A percentile compares a stretch with the other conserved stretches of the same genome.
These are phyloP conservation scores for Colletotrichum endophyticum DNA, from an alignment of 2,329 filamentous ascomycete genomes.

Conservation along the genomic window DNA sequence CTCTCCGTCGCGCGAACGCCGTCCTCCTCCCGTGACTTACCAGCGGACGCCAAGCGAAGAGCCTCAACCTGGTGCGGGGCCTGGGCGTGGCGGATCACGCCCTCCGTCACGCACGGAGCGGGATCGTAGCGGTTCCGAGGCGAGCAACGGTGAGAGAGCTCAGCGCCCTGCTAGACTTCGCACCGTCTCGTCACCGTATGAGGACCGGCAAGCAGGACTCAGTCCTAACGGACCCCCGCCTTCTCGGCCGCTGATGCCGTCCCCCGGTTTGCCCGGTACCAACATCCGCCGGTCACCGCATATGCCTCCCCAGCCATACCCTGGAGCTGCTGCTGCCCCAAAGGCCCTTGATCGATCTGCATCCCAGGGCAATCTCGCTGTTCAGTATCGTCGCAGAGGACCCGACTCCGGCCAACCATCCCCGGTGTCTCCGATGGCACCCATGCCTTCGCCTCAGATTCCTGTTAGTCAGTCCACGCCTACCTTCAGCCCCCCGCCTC, in stretches of 20 bases:
- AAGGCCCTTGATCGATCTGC: conserved; percentile 30
- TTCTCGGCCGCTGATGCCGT: conserved; percentile 40
- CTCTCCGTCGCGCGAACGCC: conserved; percentile 48
- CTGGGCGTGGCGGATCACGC: conserved; percentile 29
- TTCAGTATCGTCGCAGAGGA: conserved; percentile 32
- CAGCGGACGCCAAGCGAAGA: conserved; percentile 51
- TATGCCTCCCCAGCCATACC: conserved; percentile 49
- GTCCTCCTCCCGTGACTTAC: conserved; percentile 49
- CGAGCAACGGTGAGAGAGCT: conserved; percentile 49
- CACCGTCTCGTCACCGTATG: conserved; percentile 22
- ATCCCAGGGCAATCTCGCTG: conserved; percentile 36
- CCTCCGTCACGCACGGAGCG: conserved; percentile 44
- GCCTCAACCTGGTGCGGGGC: conserved; percentile 28
- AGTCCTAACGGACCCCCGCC: conserved; percentile 12
- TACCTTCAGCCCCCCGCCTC: conserved; percentile 29
- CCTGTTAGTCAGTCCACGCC: conserved; percentile 38
- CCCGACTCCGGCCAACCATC: conserved; percentile 47
- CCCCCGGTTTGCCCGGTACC: conserved; percentile 53
- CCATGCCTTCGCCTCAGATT: conserved; percentile 35
- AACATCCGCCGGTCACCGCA: conserved; percentile 53
- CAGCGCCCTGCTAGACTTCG: conserved; percentile 37
- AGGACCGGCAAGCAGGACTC: conserved; percentile 10
- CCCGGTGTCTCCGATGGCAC: conserved; percentile 46
- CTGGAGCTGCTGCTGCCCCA: conserved; percentile 21
- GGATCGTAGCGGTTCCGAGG: conserved; percentile 60